Conservation (phyloP, 23 red algal genomes). For the Agarophyton chilense region DNA sequence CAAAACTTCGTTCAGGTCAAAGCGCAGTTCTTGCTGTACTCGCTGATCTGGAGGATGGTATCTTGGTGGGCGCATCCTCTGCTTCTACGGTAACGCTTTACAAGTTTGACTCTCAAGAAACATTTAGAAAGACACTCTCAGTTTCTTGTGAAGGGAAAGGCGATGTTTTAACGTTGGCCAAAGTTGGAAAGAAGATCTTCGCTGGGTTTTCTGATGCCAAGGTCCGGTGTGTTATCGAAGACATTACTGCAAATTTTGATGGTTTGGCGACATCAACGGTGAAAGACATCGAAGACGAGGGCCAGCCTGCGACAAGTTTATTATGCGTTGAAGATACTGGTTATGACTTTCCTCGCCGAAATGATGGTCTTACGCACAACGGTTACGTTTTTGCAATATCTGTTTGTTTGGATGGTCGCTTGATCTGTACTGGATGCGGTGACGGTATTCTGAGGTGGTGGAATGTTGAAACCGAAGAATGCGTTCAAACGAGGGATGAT, state of each 20-base stretch:
- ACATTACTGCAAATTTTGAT: conserved; percentile 29
- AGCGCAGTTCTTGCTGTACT: conserved; percentile 56
- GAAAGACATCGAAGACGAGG: background rate
- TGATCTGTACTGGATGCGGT: conserved; percentile 72
- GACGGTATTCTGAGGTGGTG: conserved; percentile 80
- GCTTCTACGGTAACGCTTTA: conserved; percentile 57
- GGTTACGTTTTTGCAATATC: conserved; percentile 65
- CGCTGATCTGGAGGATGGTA: conserved; percentile 27
- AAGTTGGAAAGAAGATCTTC: conserved; percentile 53
- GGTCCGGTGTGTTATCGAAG: conserved; percentile 69
- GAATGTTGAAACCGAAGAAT: conserved; percentile 55
- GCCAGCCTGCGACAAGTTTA: background rate
- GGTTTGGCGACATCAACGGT: background rate
- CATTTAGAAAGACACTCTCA: conserved; percentile 31
- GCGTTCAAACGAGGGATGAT: conserved; percentile 55
- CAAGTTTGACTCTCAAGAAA: conserved; percentile 13
- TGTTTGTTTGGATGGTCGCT: conserved; percentile 34
- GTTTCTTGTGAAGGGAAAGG: conserved; percentile 70
- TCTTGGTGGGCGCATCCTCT: conserved; percentile 54
- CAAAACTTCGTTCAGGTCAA: conserved; percentile 17
- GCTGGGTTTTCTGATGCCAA: conserved; percentile 71
- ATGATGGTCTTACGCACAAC: conserved; percentile 28
- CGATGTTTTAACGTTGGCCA: conserved; percentile 66
- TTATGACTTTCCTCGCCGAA: conserved; percentile 24
- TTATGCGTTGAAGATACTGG: conserved; percentile 18